Evolutionary conservation across 1,139 yeast genomes (phyloP), one percentile per base, ranked within the genome.

Genomic region (Candida smagusa): DNA sequence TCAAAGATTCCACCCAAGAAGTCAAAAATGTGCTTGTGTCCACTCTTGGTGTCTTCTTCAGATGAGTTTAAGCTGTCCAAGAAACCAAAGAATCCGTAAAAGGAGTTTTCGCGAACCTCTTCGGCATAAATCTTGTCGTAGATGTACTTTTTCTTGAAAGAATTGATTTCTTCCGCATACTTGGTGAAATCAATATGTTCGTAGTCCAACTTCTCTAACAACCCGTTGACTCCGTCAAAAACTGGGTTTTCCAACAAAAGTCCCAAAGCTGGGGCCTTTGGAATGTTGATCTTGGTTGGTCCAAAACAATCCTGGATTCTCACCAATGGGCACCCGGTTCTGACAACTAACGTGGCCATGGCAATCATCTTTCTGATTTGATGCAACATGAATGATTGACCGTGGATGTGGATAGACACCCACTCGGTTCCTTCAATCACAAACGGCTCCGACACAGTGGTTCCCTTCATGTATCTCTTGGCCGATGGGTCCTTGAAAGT

Each of bases 301-400:
- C 81, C 80, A 56, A 88, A 92, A 4, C 95, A 86, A 52, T 87
- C 85, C n/a, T 68, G 58, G 46, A 92, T 86, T 48, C 95, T 77
- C 13, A 74, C 72, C 23, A 77, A 58, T 3, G 97, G 96, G 53
- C 92, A 79, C 12, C 96, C 92, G 13, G 94, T 82, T 54, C 98
- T 77, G 23, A 90, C 80, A 12, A 86, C 79, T 39, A 92, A 70
- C 0, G 90, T 79, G 1, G 95, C 96, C 95, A 92, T 84, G 22
- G 97, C 94, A 42, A 94, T 88, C 99, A 92, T 92, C 59, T 92
- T 92, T 59, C 99, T 80, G 54, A 92, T 92, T 70, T 92, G 99
- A 62, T 92, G 98, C 45, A 92, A 72, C 99, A 94, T 94, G 61
- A 92, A 92, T 7, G 97, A 88, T 63, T 92, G 98, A 3, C 99